These are phyloP conservation scores for Samsoniella hepiali DNA, from an alignment of 2,329 filamentous ascomycete species.

Conservation along the genomic window DNA sequence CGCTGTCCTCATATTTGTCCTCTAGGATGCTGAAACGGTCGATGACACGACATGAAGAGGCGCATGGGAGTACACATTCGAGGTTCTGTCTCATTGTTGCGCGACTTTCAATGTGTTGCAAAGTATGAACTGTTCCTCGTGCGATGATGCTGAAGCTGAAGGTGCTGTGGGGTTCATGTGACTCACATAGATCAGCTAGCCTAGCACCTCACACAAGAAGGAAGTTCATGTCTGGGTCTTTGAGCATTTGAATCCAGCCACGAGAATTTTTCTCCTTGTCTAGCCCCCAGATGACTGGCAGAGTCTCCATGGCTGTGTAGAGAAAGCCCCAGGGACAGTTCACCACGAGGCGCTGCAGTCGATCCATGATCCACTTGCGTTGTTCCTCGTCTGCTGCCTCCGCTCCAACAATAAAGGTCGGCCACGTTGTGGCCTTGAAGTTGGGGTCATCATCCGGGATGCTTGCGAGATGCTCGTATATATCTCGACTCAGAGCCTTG, in stretches of 20 bases:
- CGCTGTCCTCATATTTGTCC: slow-evolving; percentile 23
- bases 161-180: not conserved
- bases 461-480: slow-evolving; percentile 44
- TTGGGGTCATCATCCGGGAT: slow-evolving; percentile 49
- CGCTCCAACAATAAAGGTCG: slow-evolving; percentile 54
- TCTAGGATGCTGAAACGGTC: slow-evolving; percentile 32
- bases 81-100: not conserved
- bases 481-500: slow-evolving; percentile 40
- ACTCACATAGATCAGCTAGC: not conserved
- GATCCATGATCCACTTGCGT: slow-evolving; percentile 48
- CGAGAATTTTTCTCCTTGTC: slow-evolving; percentile 30
- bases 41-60: slow-evolving; percentile 21
- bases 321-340: slow-evolving; percentile 49
- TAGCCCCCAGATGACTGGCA: slow-evolving; percentile 42
- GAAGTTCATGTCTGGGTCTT: slow-evolving; percentile 40
- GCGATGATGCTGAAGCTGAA: not conserved
- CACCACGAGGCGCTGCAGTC: slow-evolving; percentile 39
- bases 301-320: slow-evolving; percentile 43
- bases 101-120: no score
- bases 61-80: slow-evolving; percentile 18
- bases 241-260: slow-evolving; percentile 45
- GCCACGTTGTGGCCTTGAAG: slow-evolving; percentile 56
- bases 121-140: not conserved
- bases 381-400: slow-evolving; percentile 42
- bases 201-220: slow-evolving; percentile 38